Percentiles rank a stretch among this genome's conserved stretches.
phyloP scores from a whole-genome alignment of 495 filamentous ascomycete genomes.

The Penicillium waksmanii region DNA sequence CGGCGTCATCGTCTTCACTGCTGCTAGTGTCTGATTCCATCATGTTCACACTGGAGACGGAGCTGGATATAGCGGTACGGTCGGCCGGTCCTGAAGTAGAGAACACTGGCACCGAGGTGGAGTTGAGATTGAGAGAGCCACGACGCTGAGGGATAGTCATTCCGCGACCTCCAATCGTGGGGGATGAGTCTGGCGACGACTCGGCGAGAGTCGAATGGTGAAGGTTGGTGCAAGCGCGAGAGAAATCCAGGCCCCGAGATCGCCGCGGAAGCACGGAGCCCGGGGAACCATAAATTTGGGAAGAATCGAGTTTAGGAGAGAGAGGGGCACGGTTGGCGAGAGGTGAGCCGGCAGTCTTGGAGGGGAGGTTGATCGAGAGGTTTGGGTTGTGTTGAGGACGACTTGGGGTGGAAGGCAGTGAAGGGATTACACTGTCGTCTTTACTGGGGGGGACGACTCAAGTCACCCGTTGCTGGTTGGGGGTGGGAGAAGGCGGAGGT shows the following conservation, averaged over 20 bases:
- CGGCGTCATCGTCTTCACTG: slow-evolving; percentile 75
- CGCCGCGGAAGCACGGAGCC: slow-evolving; percentile 83
- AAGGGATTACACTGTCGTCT: slow-evolving; percentile 74
- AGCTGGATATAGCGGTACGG: slow-evolving; percentile 76
- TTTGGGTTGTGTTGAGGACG: slow-evolving; percentile 63
- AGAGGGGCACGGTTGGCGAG: slow-evolving; percentile 69
- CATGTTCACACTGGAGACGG: slow-evolving; percentile 81
- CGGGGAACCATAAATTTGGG: slow-evolving; percentile 80
- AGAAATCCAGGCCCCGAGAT: slow-evolving; percentile 87
- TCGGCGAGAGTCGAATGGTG: slow-evolving; percentile 94
- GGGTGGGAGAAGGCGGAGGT: background rate
- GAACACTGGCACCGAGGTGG: slow-evolving; percentile 43
- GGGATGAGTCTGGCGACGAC: slow-evolving; percentile 92
- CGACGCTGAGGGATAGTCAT: slow-evolving; percentile 75
- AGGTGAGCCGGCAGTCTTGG: slow-evolving; percentile 56
- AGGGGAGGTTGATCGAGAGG: slow-evolving; percentile 75
- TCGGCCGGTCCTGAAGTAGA: slow-evolving; percentile 58
- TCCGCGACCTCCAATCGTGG: slow-evolving; percentile 76
- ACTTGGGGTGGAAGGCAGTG: slow-evolving; percentile 65
- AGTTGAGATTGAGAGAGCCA: slow-evolving; percentile 48
- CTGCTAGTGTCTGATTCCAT: slow-evolving; percentile 75
- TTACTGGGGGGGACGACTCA: slow-evolving; percentile 56
- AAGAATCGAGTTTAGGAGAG: slow-evolving; percentile 82
- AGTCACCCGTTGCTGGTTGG: slow-evolving; percentile 33
- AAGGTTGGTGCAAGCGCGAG: slow-evolving; percentile 90